Base-by-base conservation (phyloP, 2,329 filamentous ascomycete genomes). In the Alternaria triticimaculans region DNA sequence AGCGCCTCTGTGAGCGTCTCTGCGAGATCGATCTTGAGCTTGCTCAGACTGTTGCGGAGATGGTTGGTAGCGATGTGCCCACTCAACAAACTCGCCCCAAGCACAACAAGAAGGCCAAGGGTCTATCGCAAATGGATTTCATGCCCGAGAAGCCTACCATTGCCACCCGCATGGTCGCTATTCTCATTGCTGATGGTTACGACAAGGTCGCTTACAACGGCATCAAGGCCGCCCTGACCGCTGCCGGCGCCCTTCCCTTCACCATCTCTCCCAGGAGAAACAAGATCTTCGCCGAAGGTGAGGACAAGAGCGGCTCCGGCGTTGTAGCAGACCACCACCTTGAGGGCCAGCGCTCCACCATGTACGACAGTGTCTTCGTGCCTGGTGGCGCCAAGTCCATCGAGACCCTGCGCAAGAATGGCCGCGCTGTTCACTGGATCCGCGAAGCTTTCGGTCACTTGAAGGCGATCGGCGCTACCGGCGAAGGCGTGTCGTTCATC, bases 391-490 rank as follows among this genome's bases (percentile, higher is more conserved):
- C 85, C 0, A 84, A 89, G 61, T 87, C 88, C 1, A 81, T 92
- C 48, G 82, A 86, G 56, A 88, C 87, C 0, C 85, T 96, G 0
- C 81, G 85, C 60, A 88, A 89, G 82, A 92, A 86, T 64, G 92
- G 92, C 0, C 89, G 92, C 18, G 91, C 91, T 0, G 75, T 91
- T 2, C 90, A 95, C 82, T 96, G 90, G 87, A 82, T 95, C 5
- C 87, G 90, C 3, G 93, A 96, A 78, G 90, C 92, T 0, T 96
- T 95, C 70, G 92, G 92, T 0, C 92, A 96, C 67, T 84, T 94
- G 55, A 96, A 96, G 83, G 83, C 91, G 2, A 91, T 96, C 23
- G 92, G 88, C 2, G 93, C 90, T 0, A 91, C 90, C 0, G 92
- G 91, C 0, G 91, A 94, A 74, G 92, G 85, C 0, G 87, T 92